A percentile compares a stretch with the other conserved stretches of the same genome.
phyloP scores from a whole-genome alignment of 257 asterid species.

The Rubia yunnanensis region DNA sequence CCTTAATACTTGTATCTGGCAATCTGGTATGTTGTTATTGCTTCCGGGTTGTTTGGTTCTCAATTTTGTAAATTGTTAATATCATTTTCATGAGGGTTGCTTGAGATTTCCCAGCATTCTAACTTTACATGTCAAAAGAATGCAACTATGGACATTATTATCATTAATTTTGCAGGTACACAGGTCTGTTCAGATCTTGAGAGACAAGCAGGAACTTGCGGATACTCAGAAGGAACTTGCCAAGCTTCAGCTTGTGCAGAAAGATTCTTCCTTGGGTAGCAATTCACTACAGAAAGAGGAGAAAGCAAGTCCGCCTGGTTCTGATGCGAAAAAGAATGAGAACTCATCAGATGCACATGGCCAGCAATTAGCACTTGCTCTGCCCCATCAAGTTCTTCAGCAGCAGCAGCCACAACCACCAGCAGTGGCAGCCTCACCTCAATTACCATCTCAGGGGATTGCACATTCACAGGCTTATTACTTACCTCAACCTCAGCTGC shows the following conservation, averaged over 20 bases:
- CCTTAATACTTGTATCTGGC: neutral
- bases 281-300: conserved; percentile 56
- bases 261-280: conserved; percentile 47
- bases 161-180: conserved; percentile 48
- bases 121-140: neutral
- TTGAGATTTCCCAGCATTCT: neutral
- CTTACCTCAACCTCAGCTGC: conserved; percentile 43
- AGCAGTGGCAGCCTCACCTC: conserved; percentile 44
- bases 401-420: conserved; percentile 51
- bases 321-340: conserved; percentile 50
- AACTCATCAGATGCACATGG: conserved; percentile 40
- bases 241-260: conserved; percentile 76
- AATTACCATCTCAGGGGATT: conserved; percentile 52
- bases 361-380: conserved; percentile 81
- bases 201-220: conserved; percentile 95
- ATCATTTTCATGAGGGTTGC: neutral
- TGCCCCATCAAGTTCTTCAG: conserved; percentile 66
- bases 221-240: conserved; percentile 90
- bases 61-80: neutral
- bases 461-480: conserved; percentile 45
- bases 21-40: neutral
- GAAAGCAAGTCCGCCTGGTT: conserved; percentile 30
- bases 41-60: neutral
- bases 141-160: neutral
- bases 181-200: conserved; percentile 82